A percentile compares a stretch with the other conserved stretches of the same genome.
These are phyloP conservation scores for Furcasterigmium furcatum DNA, from an alignment of 2,329 filamentous ascomycete genomes.

Conservation along the genomic window DNA sequence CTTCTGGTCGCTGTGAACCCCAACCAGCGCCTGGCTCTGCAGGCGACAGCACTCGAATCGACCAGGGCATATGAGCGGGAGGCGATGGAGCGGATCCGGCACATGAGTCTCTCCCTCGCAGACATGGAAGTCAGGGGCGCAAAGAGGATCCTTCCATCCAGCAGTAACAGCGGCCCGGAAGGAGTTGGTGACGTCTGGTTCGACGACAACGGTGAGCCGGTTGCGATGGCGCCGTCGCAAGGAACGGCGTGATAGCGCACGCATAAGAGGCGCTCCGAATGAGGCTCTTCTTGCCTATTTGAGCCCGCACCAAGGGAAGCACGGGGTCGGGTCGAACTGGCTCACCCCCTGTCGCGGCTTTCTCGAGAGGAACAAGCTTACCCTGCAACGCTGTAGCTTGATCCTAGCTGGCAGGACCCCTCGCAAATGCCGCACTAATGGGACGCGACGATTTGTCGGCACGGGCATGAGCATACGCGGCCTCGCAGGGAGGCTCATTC, in stretches of 20 bases:
- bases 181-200: slow-evolving; percentile 29
- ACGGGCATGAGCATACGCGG: not conserved
- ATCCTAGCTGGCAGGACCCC: not conserved
- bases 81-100: slow-evolving; percentile 71
- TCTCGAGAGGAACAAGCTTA: not conserved
- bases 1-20: slow-evolving; percentile 70
- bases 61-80: slow-evolving; percentile 71
- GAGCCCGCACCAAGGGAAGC: too few species aligned
- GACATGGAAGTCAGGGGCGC: slow-evolving; percentile 64
- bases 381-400: not conserved
- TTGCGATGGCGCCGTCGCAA: slow-evolving; percentile 1
- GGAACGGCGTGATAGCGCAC: not conserved
- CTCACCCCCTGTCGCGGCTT: too few species aligned
- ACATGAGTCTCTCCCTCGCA: slow-evolving; percentile 72
- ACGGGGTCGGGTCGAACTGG: too few species aligned
- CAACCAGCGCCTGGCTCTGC: slow-evolving; percentile 66
- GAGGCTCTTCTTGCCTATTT: not conserved
- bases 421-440: not conserved
- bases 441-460: not conserved
- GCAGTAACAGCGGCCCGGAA: slow-evolving; percentile 2
- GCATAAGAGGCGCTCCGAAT: not conserved
- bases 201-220: slow-evolving; percentile 18
- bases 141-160: slow-evolving; percentile 4
- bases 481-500: not conserved
- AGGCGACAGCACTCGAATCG: slow-evolving; percentile 64